These are phyloP conservation scores for Mimosa pudica DNA, from an alignment of 306 rosid genomes.

Conservation along the genomic window DNA sequence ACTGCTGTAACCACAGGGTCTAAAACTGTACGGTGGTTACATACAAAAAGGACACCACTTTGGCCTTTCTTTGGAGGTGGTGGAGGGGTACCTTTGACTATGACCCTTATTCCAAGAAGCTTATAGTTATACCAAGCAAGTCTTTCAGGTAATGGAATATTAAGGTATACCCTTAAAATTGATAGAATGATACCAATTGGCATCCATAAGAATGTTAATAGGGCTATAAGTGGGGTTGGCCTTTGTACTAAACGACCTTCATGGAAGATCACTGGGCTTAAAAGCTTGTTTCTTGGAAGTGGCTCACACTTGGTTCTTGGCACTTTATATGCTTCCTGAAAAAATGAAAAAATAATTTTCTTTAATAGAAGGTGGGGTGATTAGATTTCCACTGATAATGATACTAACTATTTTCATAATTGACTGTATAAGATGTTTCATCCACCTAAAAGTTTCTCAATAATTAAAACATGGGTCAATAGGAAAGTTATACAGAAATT, in stretches of 20 bases:
- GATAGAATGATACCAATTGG: slow-evolving; percentile 86
- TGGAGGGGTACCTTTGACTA: slow-evolving; percentile 84
- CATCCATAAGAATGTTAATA: slow-evolving; percentile 79
- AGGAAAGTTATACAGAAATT: slow-evolving; percentile 37
- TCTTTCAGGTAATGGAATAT: slow-evolving; percentile 78
- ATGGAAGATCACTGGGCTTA: slow-evolving; percentile 82
- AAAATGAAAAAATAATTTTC: no score
- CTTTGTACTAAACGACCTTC: slow-evolving; percentile 88
- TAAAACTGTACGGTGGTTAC: slow-evolving; percentile 93
- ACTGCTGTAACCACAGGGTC: slow-evolving; percentile 89
- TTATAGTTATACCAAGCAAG: slow-evolving; percentile 78
- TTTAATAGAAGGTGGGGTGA: no score
- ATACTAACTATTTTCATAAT: neutral
- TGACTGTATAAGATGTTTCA: neutral
- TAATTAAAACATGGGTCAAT: neutral
- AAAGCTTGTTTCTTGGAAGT: slow-evolving; percentile 75
- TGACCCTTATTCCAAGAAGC: slow-evolving; percentile 71
- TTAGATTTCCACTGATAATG: no score
- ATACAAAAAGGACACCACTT: slow-evolving; percentile 81
- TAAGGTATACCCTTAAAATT: slow-evolving; percentile 77
- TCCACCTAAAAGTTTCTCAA: neutral
- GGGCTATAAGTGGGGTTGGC: slow-evolving; percentile 77
- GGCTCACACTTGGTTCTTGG: slow-evolving; percentile 68
- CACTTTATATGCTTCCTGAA: slow-evolving; percentile 86
- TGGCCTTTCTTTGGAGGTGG: slow-evolving; percentile 79